Conservation (phyloP, 2,329 filamentous ascomycete genomes). For the Epichloe sp. region DNA sequence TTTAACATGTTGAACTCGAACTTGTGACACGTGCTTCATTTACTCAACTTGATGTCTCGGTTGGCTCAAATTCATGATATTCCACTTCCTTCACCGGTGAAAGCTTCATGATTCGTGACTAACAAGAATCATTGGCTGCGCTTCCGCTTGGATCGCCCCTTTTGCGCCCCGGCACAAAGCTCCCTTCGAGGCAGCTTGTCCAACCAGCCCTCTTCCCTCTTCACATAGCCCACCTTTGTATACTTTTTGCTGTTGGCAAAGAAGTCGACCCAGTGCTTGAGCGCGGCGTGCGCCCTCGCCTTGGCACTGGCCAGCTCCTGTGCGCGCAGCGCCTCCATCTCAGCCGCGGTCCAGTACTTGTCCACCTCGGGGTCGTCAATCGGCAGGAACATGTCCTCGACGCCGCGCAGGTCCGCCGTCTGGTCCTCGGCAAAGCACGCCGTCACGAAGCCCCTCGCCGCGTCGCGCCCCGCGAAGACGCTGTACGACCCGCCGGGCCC, state of each 20-base stretch:
- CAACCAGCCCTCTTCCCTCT: constrained; percentile 46
- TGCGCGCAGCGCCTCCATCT: constrained; percentile 40
- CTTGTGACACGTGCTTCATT: too few species aligned
- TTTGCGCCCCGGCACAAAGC: constrained; percentile 58
- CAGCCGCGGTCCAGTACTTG: constrained; percentile 37
- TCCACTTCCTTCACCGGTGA: too few species aligned
- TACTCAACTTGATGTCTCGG: too few species aligned
- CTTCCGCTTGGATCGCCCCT: constrained; percentile 40
- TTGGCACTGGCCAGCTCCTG: constrained; percentile 53
- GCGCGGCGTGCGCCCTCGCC: constrained; percentile 49
- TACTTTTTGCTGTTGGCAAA: constrained; percentile 75
- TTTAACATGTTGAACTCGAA: too few species aligned
- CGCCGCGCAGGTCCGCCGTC: constrained; percentile 71
- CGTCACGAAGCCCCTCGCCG: constrained; percentile 78
- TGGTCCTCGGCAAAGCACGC: constrained; percentile 83
- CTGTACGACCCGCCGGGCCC: constrained; percentile 77
- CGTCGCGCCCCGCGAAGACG: constrained; percentile 77
- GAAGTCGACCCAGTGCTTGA: constrained; percentile 74
- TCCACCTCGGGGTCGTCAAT: constrained; percentile 51
- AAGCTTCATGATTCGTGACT: too few species aligned
- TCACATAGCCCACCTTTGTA: constrained; percentile 62
- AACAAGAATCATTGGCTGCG: not conserved
- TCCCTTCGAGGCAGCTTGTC: constrained; percentile 46
- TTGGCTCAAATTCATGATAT: too few species aligned
- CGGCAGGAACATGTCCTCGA: constrained; percentile 72